Conservation (phyloP, 2,329 filamentous ascomycete genomes). For the Dothideomycetes sp. region DNA sequence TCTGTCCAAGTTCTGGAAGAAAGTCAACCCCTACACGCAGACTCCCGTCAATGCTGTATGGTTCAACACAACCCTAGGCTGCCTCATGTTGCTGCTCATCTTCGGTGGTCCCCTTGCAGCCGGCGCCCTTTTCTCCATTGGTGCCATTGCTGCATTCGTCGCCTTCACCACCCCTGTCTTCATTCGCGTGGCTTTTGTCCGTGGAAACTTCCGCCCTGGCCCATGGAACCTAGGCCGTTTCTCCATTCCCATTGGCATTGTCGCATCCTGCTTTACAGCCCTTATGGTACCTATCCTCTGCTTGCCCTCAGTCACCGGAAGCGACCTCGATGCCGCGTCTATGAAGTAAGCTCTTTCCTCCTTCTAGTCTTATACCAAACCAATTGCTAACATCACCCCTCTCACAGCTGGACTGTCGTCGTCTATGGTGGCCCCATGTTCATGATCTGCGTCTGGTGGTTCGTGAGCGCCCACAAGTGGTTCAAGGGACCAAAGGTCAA, state of each 20-base stretch:
- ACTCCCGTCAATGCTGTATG: constrained; percentile 63
- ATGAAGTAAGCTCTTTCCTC: constrained; percentile 73
- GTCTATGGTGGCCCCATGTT: constrained; percentile 5
- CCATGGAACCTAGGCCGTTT: constrained; percentile 58
- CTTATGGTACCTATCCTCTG: constrained; percentile 61
- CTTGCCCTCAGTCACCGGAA: constrained; percentile 47
- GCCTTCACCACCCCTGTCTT: constrained; percentile 49
- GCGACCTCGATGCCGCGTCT: constrained; percentile 36
- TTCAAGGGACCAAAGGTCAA: constrained; percentile 63
- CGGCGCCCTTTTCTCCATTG: constrained; percentile 59
- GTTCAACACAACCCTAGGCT: constrained; percentile 51
- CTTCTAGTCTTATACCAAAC: constrained; percentile 54
- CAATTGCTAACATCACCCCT: constrained; percentile 22
- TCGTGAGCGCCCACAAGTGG: constrained; percentile 53
- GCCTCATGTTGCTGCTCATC: constrained; percentile 50
- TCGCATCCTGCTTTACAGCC: constrained; percentile 48
- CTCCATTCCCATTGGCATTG: constrained; percentile 44
- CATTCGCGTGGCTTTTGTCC: constrained; percentile 49
- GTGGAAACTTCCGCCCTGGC: constrained; percentile 52
- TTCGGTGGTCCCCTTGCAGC: constrained; percentile 53
- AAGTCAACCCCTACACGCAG: constrained; percentile 48
- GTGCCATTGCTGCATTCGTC: constrained; percentile 56
- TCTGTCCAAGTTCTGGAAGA: constrained; percentile 45
- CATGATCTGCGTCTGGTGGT: constrained; percentile 49
- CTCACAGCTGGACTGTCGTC: constrained; percentile 35